Evolutionary conservation across 768 basidiomycete genomes (phyloP).

Genomic region (Cyclocybe cylindracea): DNA sequence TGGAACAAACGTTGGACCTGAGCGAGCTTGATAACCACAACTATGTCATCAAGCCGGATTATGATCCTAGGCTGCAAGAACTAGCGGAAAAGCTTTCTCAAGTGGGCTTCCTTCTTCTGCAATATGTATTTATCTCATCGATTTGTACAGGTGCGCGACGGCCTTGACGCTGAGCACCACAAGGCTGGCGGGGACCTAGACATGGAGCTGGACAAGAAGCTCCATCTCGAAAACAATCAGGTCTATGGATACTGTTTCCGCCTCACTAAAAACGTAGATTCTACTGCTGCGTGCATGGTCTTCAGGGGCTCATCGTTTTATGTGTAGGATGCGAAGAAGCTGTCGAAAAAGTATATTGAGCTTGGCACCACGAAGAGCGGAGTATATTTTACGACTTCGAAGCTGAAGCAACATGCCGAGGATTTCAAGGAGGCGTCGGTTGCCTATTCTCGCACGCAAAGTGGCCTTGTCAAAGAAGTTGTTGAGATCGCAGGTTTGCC

Average conservation of each 20-base stretch:
- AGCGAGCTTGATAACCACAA: conserved; percentile 83
- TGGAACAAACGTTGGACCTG: conserved; percentile 93
- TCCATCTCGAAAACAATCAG: conserved; percentile 91
- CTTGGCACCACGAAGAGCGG: conserved; percentile 85
- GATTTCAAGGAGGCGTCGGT: conserved; percentile 69
- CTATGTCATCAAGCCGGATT: conserved; percentile 90
- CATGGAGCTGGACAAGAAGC: conserved; percentile 89
- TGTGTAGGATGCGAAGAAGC: conserved; percentile 73
- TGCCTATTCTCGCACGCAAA: conserved; percentile 76
- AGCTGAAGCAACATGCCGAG: conserved; percentile 69
- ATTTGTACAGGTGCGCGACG: conserved; percentile 59
- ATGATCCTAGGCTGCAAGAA: conserved; percentile 73
- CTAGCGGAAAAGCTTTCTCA: conserved; percentile 68
- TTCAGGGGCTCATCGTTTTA: not conserved
- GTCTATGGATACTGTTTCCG: conserved; percentile 93
- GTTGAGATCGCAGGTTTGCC: conserved; percentile 84
- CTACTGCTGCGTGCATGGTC: not conserved
- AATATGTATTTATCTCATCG: not conserved
- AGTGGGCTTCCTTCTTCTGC: conserved; percentile 29
- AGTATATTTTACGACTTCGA: conserved; percentile 83
- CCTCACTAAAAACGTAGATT: conserved; percentile 82
- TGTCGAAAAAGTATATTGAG: conserved; percentile 78
- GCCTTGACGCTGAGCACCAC: conserved; percentile 80
- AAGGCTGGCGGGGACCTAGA: conserved; percentile 67
- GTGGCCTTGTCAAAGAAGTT: conserved; percentile 86